Base-by-base conservation (phyloP, 2,329 filamentous ascomycete genomes). In the Huntiella bhutanensis region DNA sequence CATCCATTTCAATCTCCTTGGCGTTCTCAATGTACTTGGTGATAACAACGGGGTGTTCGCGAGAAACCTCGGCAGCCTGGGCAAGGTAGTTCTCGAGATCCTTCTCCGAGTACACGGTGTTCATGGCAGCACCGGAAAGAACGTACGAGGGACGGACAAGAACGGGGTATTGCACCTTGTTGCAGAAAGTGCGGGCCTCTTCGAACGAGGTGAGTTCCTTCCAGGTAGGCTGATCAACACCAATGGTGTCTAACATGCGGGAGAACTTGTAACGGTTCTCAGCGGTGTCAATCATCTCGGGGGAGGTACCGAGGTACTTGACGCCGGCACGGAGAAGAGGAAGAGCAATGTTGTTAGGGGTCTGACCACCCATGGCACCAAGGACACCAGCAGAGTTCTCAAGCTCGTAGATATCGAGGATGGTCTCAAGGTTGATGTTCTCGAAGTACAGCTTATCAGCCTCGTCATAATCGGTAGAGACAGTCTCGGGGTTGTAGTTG, bases 1-100 rank as follows among this genome's bases (percentile, higher is more conserved):
- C 91, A 56, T 98, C 91, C 91, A 98, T 96, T 64, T 98, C 91
- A 52, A 98, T 96, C 62, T 98, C 91, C 70, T 98, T 96, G 53
- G 91, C 91, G 54, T 93, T 91, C 68, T 98, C 91, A 54, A 98
- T 96, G 65, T 96, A 98, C 67, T 98, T 98, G 51, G 88, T 96
- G 58, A 98, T 96, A 51, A 98, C 91, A 8, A 98, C 91, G 1
- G 91, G 91, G 61, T 96, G 84, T 52, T 96, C 88, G 52, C 83
- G 78, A 4, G 91, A 96, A 41, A 98, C 91, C 53, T 93, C 87
- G 5, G 75, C 83, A 46, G 91, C 91, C 64, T 96, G 88, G 53
- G 82, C 75, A 39, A 98, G 70, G 62, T 92, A 96, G 57, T 71
- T 80, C 55, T 84, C 82, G 49, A 98, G 68, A 59, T 96, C 91